phyloP scores from a whole-genome alignment of 2,329 filamentous ascomycete genomes.

The Ceratocystis huliohia region DNA sequence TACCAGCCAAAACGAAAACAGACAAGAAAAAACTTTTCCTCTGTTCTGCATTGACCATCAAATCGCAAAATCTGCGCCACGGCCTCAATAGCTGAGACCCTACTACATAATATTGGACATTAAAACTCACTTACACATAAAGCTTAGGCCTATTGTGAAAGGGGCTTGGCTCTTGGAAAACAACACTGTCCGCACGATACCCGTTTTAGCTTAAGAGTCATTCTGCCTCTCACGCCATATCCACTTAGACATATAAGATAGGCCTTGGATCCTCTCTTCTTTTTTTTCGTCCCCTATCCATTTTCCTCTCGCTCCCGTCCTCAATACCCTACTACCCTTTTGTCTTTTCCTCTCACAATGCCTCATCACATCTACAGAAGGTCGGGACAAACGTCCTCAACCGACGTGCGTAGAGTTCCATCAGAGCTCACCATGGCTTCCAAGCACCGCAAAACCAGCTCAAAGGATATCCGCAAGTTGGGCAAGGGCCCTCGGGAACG shows the following conservation, averaged over 20 bases:
- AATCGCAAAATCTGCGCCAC: constrained; percentile 3
- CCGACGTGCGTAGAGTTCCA: constrained; percentile 39
- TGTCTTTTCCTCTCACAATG: constrained; percentile 30
- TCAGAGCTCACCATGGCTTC: constrained; percentile 38
- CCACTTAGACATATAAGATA: constrained; percentile 16
- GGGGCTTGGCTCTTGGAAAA: constrained; percentile 5
- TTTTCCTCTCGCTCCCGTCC: constrained; percentile 2
- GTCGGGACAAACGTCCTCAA: constrained; percentile 40
- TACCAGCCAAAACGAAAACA: constrained; percentile 1
- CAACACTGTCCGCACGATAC: constrained; percentile 7
- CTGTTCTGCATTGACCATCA: constrained; percentile 17
- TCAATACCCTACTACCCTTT: not conserved
- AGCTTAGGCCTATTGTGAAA: constrained; percentile 8
- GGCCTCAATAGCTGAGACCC: constrained; percentile 9
- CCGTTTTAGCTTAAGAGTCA: constrained; percentile 11
- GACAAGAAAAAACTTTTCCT: constrained; percentile 16
- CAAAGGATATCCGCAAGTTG: constrained; percentile 35
- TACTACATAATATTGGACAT: constrained; percentile 7
- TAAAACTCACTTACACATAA: constrained; percentile 12
- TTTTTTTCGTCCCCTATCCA: not conserved
- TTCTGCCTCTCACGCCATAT: constrained; percentile 9
- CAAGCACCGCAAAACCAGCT: constrained; percentile 32
- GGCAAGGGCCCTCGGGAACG: constrained; percentile 40
- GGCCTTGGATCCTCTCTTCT: constrained; percentile 18
- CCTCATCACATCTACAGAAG: constrained; percentile 45